A percentile compares a stretch with the other conserved stretches of the same genome.
Conservation (phyloP, 108 stramenopile species). For the Nitzschia inconspicua region DNA sequence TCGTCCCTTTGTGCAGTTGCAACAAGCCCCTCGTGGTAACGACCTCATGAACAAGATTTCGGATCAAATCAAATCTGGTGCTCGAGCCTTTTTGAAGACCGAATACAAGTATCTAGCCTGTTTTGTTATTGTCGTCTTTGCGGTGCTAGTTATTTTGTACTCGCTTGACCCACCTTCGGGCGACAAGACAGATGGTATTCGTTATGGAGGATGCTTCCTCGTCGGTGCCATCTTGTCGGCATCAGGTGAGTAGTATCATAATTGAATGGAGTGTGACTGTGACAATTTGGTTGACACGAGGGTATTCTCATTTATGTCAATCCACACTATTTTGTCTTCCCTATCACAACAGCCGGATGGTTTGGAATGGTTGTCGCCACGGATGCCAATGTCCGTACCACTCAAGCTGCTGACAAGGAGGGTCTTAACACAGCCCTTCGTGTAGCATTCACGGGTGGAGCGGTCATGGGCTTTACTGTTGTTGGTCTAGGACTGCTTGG, state of each 20-base stretch:
- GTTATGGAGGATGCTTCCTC: constrained; percentile 81
- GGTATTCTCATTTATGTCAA: not conserved
- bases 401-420: constrained; percentile 77
- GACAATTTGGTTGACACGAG: constrained; percentile 83
- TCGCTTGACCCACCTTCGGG: constrained; percentile 46
- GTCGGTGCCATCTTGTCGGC: constrained; percentile 85
- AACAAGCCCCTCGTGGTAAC: constrained; percentile 47
- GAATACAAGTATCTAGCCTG: constrained; percentile 90
- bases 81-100: constrained; percentile 84
- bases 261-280: constrained; percentile 86
- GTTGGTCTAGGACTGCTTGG: constrained; percentile 51
- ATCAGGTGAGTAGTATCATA: too few species aligned
- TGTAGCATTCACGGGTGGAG: constrained; percentile 81
- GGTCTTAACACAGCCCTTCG: constrained; percentile 79
- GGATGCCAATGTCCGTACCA: constrained; percentile 92
- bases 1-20: constrained; percentile 31
- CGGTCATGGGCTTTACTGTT: constrained; percentile 66
- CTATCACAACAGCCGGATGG: constrained; percentile 32
- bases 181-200: constrained; percentile 59
- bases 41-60: constrained; percentile 69
- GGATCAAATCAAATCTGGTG: constrained; percentile 85
- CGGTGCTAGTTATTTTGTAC: constrained; percentile 47
- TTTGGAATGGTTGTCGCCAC: constrained; percentile 44
- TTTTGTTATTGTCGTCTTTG: constrained; percentile 68
- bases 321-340: not conserved